Percentiles rank a stretch among this genome's conserved stretches.
Conservation (phyloP, 2,329 filamentous ascomycete genomes). For the Penicillium sp. region DNA sequence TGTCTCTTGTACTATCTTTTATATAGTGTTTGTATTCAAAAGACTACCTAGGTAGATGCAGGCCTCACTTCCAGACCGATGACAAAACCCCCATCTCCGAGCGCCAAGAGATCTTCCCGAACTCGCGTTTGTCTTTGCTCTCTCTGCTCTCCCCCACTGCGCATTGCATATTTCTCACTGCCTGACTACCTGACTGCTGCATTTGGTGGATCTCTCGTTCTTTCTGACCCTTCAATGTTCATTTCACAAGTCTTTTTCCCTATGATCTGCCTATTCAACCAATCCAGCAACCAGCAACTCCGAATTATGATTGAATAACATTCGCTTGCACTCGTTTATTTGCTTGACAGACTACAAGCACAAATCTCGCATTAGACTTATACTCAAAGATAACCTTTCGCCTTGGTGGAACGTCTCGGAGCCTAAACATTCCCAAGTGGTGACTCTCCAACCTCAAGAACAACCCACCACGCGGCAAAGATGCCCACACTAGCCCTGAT, state of each 20-base stretch:
- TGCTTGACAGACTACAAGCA: neutral
- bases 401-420: conserved; percentile 1
- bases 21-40: no score
- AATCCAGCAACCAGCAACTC: conserved; percentile 4
- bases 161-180: no score
- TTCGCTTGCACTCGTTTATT: conserved; percentile 19
- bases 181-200: no score
- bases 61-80: no score
- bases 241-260: neutral
- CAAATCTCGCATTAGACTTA: neutral
- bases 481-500: conserved; percentile 66
- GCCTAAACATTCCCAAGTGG: neutral
- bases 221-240: neutral
- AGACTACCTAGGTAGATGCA: no score
- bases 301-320: conserved; percentile 43
- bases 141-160: no score
- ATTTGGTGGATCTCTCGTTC: neutral
- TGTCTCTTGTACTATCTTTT: no score
- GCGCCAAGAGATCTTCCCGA: no score
- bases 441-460: neutral
- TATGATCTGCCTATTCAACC: conserved; percentile 19
- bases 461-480: conserved; percentile 15
- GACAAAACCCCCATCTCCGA: no score
- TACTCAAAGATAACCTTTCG: neutral
- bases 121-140: no score